Evolutionary conservation across 306 rosid genomes (phyloP).

Genomic region (Hylodesmum podocarpum): DNA sequence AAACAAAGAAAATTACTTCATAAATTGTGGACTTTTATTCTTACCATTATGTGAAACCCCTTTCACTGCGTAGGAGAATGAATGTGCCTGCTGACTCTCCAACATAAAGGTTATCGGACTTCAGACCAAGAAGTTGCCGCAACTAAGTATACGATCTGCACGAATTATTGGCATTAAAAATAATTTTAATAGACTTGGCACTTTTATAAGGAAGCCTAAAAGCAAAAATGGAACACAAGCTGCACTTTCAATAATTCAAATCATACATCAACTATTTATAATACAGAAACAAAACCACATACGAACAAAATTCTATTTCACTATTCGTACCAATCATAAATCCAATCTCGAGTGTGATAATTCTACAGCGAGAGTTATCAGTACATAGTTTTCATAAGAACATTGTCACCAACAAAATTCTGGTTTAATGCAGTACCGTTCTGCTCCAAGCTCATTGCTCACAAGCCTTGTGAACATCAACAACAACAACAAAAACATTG

Average conservation of each 20-base stretch:
- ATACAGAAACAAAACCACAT: background rate
- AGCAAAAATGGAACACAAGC: background rate
- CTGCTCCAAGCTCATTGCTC: conserved; percentile 61
- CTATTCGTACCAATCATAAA: conserved; percentile 75
- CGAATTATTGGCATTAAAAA: background rate
- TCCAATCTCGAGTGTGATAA: conserved; percentile 73
- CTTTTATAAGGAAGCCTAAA: background rate
- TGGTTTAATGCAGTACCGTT: conserved; percentile 45
- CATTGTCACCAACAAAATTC: conserved; percentile 49
- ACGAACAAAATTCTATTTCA: conserved; percentile 16
- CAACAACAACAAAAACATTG: conserved; percentile 15
- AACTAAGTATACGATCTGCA: conserved; percentile 36
- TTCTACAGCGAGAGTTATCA: no score
- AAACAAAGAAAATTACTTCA: background rate
- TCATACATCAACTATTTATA: background rate
- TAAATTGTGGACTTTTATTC: conserved; percentile 14
- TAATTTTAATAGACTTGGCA: background rate
- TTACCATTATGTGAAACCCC: conserved; percentile 93
- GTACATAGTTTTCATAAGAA: no score
- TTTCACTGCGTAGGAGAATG: conserved; percentile 72
- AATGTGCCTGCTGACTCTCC: conserved; percentile 71
- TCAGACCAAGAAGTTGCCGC: conserved; percentile 93
- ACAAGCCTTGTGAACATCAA: conserved; percentile 34
- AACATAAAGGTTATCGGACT: conserved; percentile 54
- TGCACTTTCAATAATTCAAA: background rate